Evolutionary conservation across 2,329 filamentous ascomycete genomes (phyloP), one percentile per base, ranked within the genome.

Genomic region (Diaporthe vexans): DNA sequence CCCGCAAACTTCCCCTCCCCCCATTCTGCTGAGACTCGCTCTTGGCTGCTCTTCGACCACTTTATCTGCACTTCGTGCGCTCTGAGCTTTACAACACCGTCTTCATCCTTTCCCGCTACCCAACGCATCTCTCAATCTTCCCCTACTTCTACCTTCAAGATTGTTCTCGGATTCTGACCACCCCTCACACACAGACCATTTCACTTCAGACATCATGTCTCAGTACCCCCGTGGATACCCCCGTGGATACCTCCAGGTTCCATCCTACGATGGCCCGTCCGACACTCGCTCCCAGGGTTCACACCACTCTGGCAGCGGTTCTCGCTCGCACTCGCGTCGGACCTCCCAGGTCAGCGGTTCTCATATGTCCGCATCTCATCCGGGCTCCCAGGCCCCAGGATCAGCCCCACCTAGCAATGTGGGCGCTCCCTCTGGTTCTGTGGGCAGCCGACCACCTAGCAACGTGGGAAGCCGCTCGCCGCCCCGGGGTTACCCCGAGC

Each of bases 251-350:
- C 26, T 76, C 17, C 33, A 56, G 8, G 51, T 68, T 6, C 58
- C 73, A 19, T 59, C 63, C 11, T 73, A 54, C 5, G 75, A 76
- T 61, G 75, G 75, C 17, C 73, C 75, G 3, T 76, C 75, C 10
- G 75, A 76, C 37, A 76, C 75, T n/a, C 75, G 75, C 17, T 71
- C 73, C 37, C 56, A 63, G 33, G 61, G 61, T 10, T 76, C 74
- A 10, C 69, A 63, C 33, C 61, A 52, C 52, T 73, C 73, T 33
- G 51, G 33, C 29, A 63, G 75, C 8, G 63, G 33, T 10, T 68
- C 63, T 33, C 63, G 48, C 1, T 56, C 73, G 5, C 75, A 75
- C 37, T 73, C 73, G 19, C 70, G 51, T 8, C 52, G 33, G 29
- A 43, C 59, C 24, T 73, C 69, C 11, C 59, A 73, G 48, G 48